These are phyloP conservation scores for Xylaria sp. DNA, from an alignment of 2,329 filamentous ascomycete genomes.

Conservation along the genomic window DNA sequence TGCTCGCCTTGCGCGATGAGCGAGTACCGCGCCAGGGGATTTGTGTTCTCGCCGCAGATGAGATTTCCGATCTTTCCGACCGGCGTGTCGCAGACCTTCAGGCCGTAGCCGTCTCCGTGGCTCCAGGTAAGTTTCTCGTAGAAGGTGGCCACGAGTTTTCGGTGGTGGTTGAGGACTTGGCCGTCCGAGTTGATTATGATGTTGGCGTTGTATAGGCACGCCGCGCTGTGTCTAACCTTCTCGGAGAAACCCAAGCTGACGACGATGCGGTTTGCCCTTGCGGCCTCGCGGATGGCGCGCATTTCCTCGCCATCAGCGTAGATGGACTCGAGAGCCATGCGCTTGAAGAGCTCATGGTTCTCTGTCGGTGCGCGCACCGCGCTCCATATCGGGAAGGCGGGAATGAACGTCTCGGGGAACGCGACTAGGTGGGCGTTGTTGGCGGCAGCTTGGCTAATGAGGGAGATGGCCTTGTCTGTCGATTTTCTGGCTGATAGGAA, in stretches of 20 bases:
- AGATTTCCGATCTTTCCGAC: slow-evolving; percentile 55
- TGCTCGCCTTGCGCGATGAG: slow-evolving; percentile 62
- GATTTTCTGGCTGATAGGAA: slow-evolving; percentile 54
- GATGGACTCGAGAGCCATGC: slow-evolving; percentile 45
- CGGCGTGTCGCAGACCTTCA: slow-evolving; percentile 52
- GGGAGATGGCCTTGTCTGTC: slow-evolving; percentile 51
- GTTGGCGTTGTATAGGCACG: slow-evolving; percentile 58
- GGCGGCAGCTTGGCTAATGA: slow-evolving; percentile 51
- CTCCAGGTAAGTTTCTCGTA: slow-evolving; percentile 62
- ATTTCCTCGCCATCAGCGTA: slow-evolving; percentile 54
- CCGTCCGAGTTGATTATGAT: slow-evolving; percentile 52
- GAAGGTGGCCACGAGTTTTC: slow-evolving; percentile 61
- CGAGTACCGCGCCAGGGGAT: slow-evolving; percentile 57
- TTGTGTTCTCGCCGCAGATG: slow-evolving; percentile 65
- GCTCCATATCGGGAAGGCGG: slow-evolving; percentile 7
- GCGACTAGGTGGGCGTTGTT: slow-evolving; percentile 55
- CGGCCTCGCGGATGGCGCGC: slow-evolving; percentile 45
- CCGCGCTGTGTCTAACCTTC: slow-evolving; percentile 49
- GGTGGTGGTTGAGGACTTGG: slow-evolving; percentile 55
- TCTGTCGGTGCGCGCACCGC: slow-evolving; percentile 5
- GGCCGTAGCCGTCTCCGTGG: slow-evolving; percentile 56
- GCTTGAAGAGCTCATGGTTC: neutral
- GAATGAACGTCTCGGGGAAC: slow-evolving; percentile 1
- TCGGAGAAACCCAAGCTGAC: slow-evolving; percentile 59
- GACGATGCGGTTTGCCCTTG: slow-evolving; percentile 45